A percentile compares a stretch with the other conserved stretches of the same genome.
These are phyloP conservation scores for Komagataella populi DNA, from an alignment of 805 yeast species.

Conservation along the genomic window DNA sequence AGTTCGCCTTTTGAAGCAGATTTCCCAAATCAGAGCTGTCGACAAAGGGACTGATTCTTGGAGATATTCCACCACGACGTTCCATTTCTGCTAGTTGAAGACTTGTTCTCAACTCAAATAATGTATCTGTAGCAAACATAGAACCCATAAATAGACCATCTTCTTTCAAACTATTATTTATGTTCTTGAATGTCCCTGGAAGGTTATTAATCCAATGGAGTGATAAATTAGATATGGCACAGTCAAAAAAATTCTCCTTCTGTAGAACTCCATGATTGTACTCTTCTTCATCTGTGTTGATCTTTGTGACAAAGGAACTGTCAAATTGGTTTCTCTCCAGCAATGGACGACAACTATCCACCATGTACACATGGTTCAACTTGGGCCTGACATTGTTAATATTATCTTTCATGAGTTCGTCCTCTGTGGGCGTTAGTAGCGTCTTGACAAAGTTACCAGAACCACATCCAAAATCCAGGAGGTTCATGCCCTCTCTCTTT, in stretches of 20 bases:
- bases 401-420: conserved; percentile 34
- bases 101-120: conserved; percentile 71
- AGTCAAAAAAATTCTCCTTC: conserved; percentile 36
- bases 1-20: conserved; percentile 61
- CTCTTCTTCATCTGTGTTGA: conserved; percentile 57
- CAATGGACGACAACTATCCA: conserved; percentile 45
- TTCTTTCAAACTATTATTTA: conserved; percentile 50
- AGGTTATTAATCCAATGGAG: conserved; percentile 82
- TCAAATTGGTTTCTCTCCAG: conserved; percentile 39
- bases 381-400: conserved; percentile 36
- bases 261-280: conserved; percentile 28
- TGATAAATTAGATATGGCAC: conserved; percentile 59
- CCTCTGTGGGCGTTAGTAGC: conserved; percentile 19
- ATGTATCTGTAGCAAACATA: conserved; percentile 72
- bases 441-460: conserved; percentile 38
- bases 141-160: conserved; percentile 78
- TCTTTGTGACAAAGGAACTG: conserved; percentile 30
- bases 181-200: conserved; percentile 45
- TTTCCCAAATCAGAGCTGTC: conserved; percentile 67
- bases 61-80: conserved; percentile 65
- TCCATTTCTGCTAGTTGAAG: conserved; percentile 77
- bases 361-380: conserved; percentile 43
- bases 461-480: conserved; percentile 64
- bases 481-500: conserved; percentile 42
- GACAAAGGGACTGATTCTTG: conserved; percentile 71